Conservation (phyloP, 202 grass and related monocot species). For the Panicum hallii region DNA sequence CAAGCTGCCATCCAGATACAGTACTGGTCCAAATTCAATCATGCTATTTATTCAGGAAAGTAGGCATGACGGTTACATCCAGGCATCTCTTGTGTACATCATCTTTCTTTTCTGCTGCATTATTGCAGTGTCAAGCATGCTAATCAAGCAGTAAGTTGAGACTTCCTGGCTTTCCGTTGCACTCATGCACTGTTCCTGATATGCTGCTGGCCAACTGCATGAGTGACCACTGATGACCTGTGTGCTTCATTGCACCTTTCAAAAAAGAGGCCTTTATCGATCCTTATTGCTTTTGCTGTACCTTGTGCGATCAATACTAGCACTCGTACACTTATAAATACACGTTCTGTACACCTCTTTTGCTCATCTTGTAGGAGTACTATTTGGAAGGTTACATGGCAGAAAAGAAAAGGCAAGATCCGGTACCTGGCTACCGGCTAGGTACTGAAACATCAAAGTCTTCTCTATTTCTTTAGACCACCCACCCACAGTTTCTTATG, state of each 20-base stretch:
- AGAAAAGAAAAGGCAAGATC: constrained; percentile 35
- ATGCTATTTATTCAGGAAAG: constrained; percentile 40
- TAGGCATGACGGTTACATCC: constrained; percentile 10
- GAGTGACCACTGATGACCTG: constrained; percentile 41
- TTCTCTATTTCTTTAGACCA: background rate
- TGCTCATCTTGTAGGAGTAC: constrained; percentile 11
- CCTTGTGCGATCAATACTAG: constrained; percentile 36
- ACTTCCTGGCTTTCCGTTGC: constrained; percentile 15
- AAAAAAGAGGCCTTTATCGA: constrained; percentile 28
- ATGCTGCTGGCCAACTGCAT: constrained; percentile 40
- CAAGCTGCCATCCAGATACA: background rate
- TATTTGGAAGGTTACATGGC: constrained; percentile 30
- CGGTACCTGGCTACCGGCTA: background rate
- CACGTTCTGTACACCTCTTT: constrained; percentile 31
- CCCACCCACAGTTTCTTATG: background rate
- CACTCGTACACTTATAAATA: constrained; percentile 40
- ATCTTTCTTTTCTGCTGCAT: constrained; percentile 8
- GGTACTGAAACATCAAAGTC: constrained; percentile 17
- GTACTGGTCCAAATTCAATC: background rate
- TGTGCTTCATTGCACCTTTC: constrained; percentile 48
- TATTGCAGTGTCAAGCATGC: background rate
- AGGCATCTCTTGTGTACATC: constrained; percentile 16
- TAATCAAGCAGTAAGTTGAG: constrained; percentile 37
- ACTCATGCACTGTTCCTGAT: constrained; percentile 26
- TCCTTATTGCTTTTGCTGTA: background rate